Evolutionary conservation across 2,329 filamentous ascomycete genomes (phyloP).

Genomic region (Ceratocystis eucalypticola): DNA sequence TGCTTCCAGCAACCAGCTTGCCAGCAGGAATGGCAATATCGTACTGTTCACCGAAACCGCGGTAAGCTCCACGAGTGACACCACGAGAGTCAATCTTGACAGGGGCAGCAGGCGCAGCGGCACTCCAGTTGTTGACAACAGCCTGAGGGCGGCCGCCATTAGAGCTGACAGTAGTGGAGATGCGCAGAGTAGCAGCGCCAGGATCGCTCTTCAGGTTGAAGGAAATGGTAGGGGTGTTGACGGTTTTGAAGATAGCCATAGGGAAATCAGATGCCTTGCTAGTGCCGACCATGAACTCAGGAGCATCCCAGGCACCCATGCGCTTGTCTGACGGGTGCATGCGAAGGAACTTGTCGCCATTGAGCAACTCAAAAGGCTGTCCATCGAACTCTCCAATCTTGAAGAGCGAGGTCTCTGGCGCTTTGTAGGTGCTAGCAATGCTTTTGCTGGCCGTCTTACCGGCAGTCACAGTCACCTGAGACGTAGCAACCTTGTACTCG

Average conservation of each 20-base stretch:
- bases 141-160: conserved; percentile 44
- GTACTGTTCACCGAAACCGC: conserved; percentile 51
- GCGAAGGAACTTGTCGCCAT: conserved; percentile 51
- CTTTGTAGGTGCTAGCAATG: conserved; percentile 35
- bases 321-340: conserved; percentile 56
- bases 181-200: conserved; percentile 44
- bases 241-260: conserved; percentile 51
- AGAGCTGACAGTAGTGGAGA: conserved; percentile 52
- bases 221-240: conserved; percentile 46
- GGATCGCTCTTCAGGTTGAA: conserved; percentile 41
- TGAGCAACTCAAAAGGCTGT: conserved; percentile 49
- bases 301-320: conserved; percentile 47
- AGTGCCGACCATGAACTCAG: conserved; percentile 48
- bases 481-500: conserved; percentile 41
- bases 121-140: conserved; percentile 42
- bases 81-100: conserved; percentile 51
- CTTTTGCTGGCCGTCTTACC: conserved; percentile 36
- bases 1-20: conserved; percentile 43
- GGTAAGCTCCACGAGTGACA: conserved; percentile 51
- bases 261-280: conserved; percentile 41
- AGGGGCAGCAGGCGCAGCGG: conserved; percentile 38
- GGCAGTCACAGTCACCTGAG: conserved; percentile 36
- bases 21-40: conserved; percentile 46
- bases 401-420: conserved; percentile 42
- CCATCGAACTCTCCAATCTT: conserved; percentile 55